Percentiles rank a stretch among this genome's conserved stretches.
Evolutionary conservation across 116 monocot genomes (phyloP).

Genomic region (Cymodocea nodosa): DNA sequence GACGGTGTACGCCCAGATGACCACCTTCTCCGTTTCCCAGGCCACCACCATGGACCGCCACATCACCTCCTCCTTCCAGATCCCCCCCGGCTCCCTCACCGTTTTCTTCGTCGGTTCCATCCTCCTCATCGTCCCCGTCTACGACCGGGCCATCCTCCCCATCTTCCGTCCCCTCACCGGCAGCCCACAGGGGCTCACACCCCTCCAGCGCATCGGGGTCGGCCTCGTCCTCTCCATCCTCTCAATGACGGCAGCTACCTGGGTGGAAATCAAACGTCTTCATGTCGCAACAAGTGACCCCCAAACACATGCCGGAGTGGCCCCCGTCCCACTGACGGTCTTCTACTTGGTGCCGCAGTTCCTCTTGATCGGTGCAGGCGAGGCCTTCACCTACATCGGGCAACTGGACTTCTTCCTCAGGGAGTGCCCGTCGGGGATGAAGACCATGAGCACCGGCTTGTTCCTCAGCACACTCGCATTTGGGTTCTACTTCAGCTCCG

Average conservation of each 20-base stretch:
- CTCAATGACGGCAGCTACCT: slow-evolving; percentile 58
- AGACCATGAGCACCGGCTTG: slow-evolving; percentile 91
- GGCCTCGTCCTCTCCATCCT: slow-evolving; percentile 62
- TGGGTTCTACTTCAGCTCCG: slow-evolving; percentile 69
- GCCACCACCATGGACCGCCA: slow-evolving; percentile 25
- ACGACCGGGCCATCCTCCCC: slow-evolving; percentile 63
- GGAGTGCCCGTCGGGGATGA: slow-evolving; percentile 60
- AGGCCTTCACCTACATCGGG: slow-evolving; percentile 81
- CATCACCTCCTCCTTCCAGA: neutral
- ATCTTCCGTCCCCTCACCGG: slow-evolving; percentile 30
- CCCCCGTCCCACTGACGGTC: slow-evolving; percentile 33
- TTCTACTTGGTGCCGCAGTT: slow-evolving; percentile 91
- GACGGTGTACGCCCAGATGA: slow-evolving; percentile 94
- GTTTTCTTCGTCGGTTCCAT: too few species aligned
- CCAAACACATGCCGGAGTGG: neutral
- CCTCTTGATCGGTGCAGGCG: slow-evolving; percentile 62
- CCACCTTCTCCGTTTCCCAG: slow-evolving; percentile 75
- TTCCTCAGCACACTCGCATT: slow-evolving; percentile 69
- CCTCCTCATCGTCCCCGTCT: slow-evolving; percentile 49
- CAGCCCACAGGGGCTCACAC: slow-evolving; percentile 51
- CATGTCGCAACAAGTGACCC: neutral
- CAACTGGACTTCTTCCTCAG: slow-evolving; percentile 38
- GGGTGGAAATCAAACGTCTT: slow-evolving; percentile 44
- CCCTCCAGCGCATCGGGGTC: slow-evolving; percentile 54
- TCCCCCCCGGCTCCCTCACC: too few species aligned